Base-by-base conservation (phyloP, 805 yeast genomes). In the Sugiyamaella valdiviana region DNA sequence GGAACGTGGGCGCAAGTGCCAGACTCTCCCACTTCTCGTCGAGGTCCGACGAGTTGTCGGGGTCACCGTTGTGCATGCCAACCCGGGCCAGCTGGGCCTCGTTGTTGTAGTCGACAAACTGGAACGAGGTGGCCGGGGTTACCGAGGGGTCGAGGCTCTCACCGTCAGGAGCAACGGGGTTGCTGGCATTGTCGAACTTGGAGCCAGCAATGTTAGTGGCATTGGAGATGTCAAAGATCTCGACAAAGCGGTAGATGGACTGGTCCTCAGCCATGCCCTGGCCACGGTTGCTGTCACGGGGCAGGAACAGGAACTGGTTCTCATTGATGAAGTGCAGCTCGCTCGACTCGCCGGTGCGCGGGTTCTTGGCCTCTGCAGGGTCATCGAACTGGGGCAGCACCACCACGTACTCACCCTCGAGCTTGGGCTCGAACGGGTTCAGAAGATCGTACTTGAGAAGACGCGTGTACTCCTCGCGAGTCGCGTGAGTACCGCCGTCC, bases 91-190 rank as follows among this genome's bases (percentile, higher is more conserved):
- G 43, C 32, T 51, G 48, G 16, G 35, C 26, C 3, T 39, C 46
- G 20, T 36, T 26, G 21, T 51, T 44, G 41, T 45, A 51, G 40
- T 51, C 44, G 22, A 51, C 38, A 36, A 51, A 51, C n/a, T 43
- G 32, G 23, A n/a, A 12, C n/a, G 51, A 29, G 15, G 42, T 20
- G 15, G 50, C 55, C 40, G 50, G 39, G 20, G 36, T 39, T 20
- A 51, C 46, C 10, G 35, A 43, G 20, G 51, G 19, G n/a, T 14
- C 37, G 20, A 49, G 44, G n/a, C 19, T 19, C 2, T 51, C 45
- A 26, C 55, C 55, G 42, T 51, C 55, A 15, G 52, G 52, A n/a
- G 51, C 51, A n/a, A 51, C 49, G 6, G 52, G 38, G 17, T 49
- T 49, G 12, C 20, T 36, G 6, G 39, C 14, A 21, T 36, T 24